Percentiles rank a stretch among this genome's conserved stretches.
Evolutionary conservation across 192 early-diverging fungal genomes (phyloP).

Genomic region (Mortierella hygrophila): DNA sequence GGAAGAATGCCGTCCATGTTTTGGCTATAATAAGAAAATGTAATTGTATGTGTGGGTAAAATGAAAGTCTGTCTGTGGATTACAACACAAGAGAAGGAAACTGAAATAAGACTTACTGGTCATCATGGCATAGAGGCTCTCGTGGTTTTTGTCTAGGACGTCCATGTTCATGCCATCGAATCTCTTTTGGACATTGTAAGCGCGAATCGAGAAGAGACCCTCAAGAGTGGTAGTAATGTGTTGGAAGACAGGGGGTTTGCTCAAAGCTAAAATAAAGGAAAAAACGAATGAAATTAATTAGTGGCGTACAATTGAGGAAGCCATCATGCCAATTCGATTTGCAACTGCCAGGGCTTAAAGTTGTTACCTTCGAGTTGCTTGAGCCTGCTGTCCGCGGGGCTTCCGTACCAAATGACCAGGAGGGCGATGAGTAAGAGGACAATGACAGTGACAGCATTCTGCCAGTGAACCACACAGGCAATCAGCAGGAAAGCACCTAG

Average conservation of each 20-base stretch:
- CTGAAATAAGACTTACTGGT: constrained; percentile 60
- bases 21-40: constrained; percentile 38
- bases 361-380: constrained; percentile 42
- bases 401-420: constrained; percentile 26
- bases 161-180: constrained; percentile 67
- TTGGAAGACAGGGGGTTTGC: constrained; percentile 51
- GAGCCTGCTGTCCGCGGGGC: constrained; percentile 22
- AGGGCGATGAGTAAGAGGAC: constrained; percentile 31
- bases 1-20: constrained; percentile 66
- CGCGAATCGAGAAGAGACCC: constrained; percentile 78
- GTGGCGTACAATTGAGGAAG: not conserved
- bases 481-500: constrained; percentile 64
- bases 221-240: constrained; percentile 70
- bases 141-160: constrained; percentile 67
- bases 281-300: not conserved
- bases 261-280: constrained; percentile 5
- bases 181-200: constrained; percentile 68
- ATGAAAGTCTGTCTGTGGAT: constrained; percentile 39
- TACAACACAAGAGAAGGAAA: constrained; percentile 36
- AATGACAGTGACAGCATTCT: constrained; percentile 62
- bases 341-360: too few relatives aligned
- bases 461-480: constrained; percentile 70
- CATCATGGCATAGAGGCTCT: constrained; percentile 56
- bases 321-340: not conserved
- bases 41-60: not conserved